Evolutionary conservation across 2,329 filamentous ascomycete species (phyloP).

Genomic region (Cordyceps fumosorosea): DNA sequence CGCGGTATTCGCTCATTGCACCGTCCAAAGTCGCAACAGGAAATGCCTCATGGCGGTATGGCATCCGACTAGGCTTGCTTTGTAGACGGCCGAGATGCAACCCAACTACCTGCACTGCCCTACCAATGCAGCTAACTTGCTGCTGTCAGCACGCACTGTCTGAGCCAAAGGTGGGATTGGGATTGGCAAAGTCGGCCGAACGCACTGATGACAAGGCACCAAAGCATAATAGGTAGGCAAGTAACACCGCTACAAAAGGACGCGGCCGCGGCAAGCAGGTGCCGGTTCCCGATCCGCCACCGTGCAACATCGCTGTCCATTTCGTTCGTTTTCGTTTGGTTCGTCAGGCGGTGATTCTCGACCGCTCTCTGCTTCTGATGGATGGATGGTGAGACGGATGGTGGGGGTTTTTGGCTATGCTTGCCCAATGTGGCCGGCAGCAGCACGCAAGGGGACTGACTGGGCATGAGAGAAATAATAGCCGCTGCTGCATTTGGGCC

Average conservation of each 20-base stretch:
- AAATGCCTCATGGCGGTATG: constrained; percentile 5
- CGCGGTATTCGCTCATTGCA: background rate
- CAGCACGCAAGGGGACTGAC: background rate
- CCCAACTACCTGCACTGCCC: background rate
- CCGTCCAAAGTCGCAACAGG: background rate
- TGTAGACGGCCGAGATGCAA: background rate
- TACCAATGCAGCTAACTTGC: no score
- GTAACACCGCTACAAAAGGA: background rate
- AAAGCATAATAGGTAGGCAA: background rate
- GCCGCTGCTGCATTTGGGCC: background rate
- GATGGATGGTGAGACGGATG: no score
- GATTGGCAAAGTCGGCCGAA: no score
- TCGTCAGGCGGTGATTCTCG: constrained; percentile 1
- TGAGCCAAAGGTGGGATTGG: background rate
- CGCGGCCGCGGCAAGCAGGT: background rate
- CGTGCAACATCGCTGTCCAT: background rate
- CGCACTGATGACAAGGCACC: background rate
- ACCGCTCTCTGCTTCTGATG: background rate
- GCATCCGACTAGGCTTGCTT: background rate
- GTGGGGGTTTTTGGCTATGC: background rate
- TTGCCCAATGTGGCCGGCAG: background rate
- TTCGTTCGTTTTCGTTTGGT: background rate
- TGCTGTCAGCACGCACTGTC: background rate
- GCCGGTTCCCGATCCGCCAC: constrained; percentile 5
- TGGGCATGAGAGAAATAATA: background rate